Base-by-base conservation (phyloP, 345 rosid species). In the Populus deltoides region DNA sequence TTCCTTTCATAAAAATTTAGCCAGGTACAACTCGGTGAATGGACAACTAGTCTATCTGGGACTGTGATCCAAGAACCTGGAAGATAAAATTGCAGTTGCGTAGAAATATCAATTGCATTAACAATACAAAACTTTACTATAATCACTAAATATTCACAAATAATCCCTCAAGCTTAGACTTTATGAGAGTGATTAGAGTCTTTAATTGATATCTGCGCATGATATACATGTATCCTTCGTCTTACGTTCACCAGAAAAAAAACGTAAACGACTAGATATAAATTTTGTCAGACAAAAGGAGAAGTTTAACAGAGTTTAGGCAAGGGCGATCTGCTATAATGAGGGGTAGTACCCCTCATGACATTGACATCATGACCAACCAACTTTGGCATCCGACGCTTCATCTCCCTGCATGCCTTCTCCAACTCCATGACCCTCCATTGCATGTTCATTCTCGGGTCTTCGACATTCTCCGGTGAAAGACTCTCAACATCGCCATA, bases 301-400 rank as follows among this genome's bases (percentile, higher is more conserved):
- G n/a, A 59, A 22, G 66, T 55, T 85, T 78, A 89, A 73, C 96
- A 90, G 31, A 90, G 88, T 80, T 92, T 89, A 41, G 91, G 91
- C 81, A 91, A 82, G 75, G 68, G 5, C n/a, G 63, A 53, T 71
- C 73, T 80, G 25, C 22, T 38, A 1, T 76, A 49, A 43, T 33
- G 25, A 70, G 86, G 80, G 36, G 68, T 0, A 22, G 80, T 76
- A 5, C 47, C 75, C 8, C 6, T 57, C 27, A 10, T n/a, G 63
- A 8, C 6, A n/a, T 24, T 57, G 57, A 66, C 61, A 43, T 86
- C 80, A 53, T 83, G 82, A 78, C 77, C 86, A 24, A 77, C 90
- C 85, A 88, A 71, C 70, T 75, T 86, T 47, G 90, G 81, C 83
- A 90, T 80, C 72, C 87, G 90, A 68, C 89, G 88, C 84, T 86